Base-by-base conservation (phyloP, 768 basidiomycete species). In the Termitomyces sp. region DNA sequence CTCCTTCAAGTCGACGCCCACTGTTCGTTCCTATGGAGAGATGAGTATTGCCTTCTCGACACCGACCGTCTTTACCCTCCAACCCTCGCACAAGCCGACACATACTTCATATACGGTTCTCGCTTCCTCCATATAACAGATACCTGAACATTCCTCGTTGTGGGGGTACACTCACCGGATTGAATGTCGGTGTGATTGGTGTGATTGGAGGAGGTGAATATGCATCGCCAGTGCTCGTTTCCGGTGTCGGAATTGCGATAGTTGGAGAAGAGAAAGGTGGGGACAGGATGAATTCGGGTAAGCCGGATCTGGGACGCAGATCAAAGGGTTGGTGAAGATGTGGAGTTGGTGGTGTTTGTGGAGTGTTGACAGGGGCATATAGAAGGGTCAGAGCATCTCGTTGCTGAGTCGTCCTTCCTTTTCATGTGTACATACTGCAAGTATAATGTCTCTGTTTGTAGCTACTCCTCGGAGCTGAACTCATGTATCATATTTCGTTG, bases 21-120 rank as follows among this genome's bases (percentile, higher is more conserved):
- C 87, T 1, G 71, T 94, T 59, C 90, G 92, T 22, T 86, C 88
- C 16, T 79, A 81, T 55, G 82, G 90, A 4, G 91, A 94, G 74
- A 87, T 95, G 68, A 77, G 78, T 45, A 77, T 94, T 53, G 92
- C 90, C 0, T 79, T 95, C 15, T 88, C 90, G 3, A 93, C 91
- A 0, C 88, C 90, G 0, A 88, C 89, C 92, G 92, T 0, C 83
- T 95, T 46, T 94, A 92, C 75, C 89, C 91, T 0, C 92, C 93
- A 0, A 89, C 90, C 5, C 72, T 94, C 22, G 75, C 78, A 24
- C 69, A 72, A 53, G 84, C 82, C 49, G 81, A 91, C 68, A 73
- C 74, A 2, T 74, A 75, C 53, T 84, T 82, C 40, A 76, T 90
- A 7, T 91, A 86, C 70, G 71, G n/a, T 77, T 4, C 78, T 93